Evolutionary conservation across 805 yeast species (phyloP), one percentile per base, ranked within the genome.

Genomic region (Hanseniaspora guilliermondii): DNA sequence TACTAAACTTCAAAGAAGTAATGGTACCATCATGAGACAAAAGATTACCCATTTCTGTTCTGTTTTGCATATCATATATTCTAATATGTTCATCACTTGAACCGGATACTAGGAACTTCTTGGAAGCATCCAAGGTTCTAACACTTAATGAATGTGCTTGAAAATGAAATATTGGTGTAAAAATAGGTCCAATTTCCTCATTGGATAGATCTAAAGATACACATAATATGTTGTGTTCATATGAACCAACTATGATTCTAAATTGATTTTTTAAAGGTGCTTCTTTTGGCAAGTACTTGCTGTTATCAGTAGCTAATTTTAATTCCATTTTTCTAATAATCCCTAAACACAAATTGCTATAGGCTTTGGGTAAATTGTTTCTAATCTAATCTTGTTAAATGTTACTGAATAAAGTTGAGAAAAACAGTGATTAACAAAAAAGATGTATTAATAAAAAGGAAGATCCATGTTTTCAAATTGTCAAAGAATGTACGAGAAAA

Each of bases 21-120:
- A 93, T 79, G 4, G 95, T 82, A 2, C 98, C 98, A 60, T 82
- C 81, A 64, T 93, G 98, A 49, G 87, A 85, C 63, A 91, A 71
- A 55, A 93, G 70, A 1, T 94, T 87, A 11, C 98, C 98, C 56
- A 93, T 73, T 67, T 93, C 98, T 62, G 87, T 87, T 64, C 98
- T 78, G 65, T 86, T 87, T 63, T 88, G 96, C 58, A 93, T 72
- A 70, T 93, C 98, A 66, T 93, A 93, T 17, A 93, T 85, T 61
- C 95, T 80, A 56, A 93, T 88, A 65, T 87, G 95, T 67, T 93
- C 97, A 66, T 93, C 98, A 65, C 91, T 91, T 4, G 95, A 82
- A 4, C 97, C 98, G 2, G 95, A 85, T 3, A 88, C 97, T 41
- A 93, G 71, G 64, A 87, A 88, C 63, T 96, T 74, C 61, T 79